Conservation (phyloP, 2,329 filamentous ascomycete species). For the Cladosporium sp. region DNA sequence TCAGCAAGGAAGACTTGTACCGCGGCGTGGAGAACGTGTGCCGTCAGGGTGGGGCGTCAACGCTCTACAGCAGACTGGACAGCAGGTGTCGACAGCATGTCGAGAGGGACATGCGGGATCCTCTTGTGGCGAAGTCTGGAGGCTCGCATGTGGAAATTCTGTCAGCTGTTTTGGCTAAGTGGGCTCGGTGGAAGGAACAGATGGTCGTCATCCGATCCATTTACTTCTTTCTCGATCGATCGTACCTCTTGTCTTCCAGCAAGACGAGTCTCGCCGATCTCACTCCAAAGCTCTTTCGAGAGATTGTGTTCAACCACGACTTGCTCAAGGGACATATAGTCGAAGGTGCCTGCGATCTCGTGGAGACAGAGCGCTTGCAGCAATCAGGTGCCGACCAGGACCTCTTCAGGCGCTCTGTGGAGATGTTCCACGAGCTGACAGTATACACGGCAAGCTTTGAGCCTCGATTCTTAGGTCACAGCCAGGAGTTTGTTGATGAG, state of each 20-base stretch:
- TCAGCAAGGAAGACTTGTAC: slow-evolving; percentile 84
- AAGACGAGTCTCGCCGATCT: slow-evolving; percentile 76
- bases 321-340: slow-evolving; percentile 52
- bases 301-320: slow-evolving; percentile 51
- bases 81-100: slow-evolving; percentile 64
- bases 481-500: slow-evolving; percentile 62
- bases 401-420: slow-evolving; percentile 67
- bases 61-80: slow-evolving; percentile 64
- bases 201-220: slow-evolving; percentile 78
- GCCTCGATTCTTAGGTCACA: slow-evolving; percentile 64
- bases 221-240: slow-evolving; percentile 91
- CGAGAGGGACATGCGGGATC: slow-evolving; percentile 50
- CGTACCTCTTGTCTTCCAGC: slow-evolving; percentile 74
- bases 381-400: slow-evolving; percentile 55
- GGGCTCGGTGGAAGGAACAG: slow-evolving; percentile 75
- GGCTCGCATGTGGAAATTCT: slow-evolving; percentile 63
- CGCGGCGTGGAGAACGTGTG: slow-evolving; percentile 90
- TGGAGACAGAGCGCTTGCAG: slow-evolving; percentile 65
- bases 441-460: slow-evolving; percentile 81
- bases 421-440: slow-evolving; percentile 79
- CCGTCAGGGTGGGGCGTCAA: slow-evolving; percentile 66
- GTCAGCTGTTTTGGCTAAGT: slow-evolving; percentile 56
- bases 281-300: slow-evolving; percentile 70
- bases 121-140: slow-evolving; percentile 54
- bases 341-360: slow-evolving; percentile 71